Conservation (phyloP, 2,329 filamentous ascomycete genomes). For the Hypoxylon sp. region DNA sequence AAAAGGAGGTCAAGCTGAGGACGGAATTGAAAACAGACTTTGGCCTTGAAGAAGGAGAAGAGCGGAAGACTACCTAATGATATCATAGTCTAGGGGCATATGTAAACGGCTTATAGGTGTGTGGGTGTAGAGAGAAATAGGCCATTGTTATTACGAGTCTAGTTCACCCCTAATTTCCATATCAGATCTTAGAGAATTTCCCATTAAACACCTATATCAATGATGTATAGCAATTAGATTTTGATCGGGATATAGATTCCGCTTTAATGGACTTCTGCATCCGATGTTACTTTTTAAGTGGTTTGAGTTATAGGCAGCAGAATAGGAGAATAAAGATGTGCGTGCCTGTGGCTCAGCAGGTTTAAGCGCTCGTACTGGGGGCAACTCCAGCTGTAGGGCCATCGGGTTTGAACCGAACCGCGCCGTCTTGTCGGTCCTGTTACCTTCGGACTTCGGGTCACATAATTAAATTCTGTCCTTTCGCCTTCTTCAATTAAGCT, state of each 20-base stretch:
- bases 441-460: conserved; percentile 8
- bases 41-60: conserved; percentile 56
- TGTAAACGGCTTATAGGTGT: neutral
- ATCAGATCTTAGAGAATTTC: conserved; percentile 1
- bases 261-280: conserved; percentile 1
- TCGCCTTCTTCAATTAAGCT: neutral
- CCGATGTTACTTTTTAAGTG: neutral
- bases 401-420: conserved; percentile 19
- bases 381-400: conserved; percentile 6
- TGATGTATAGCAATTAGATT: conserved; percentile 10
- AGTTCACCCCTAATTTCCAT: neutral
- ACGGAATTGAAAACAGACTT: conserved; percentile 58
- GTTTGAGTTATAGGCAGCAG: conserved; percentile 23
- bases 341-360: conserved; percentile 23
- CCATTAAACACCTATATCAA: neutral
- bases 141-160: neutral
- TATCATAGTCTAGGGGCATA: neutral
- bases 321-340: conserved; percentile 3
- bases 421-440: conserved; percentile 2
- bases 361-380: conserved; percentile 16
- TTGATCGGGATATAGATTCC: conserved; percentile 6
- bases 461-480: conserved; percentile 17
- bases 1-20: conserved; percentile 57
- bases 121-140: neutral
- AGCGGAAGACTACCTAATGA: conserved; percentile 32